phyloP scores from a whole-genome alignment of 768 basidiomycete species.

The Flagelloscypha sp. region DNA sequence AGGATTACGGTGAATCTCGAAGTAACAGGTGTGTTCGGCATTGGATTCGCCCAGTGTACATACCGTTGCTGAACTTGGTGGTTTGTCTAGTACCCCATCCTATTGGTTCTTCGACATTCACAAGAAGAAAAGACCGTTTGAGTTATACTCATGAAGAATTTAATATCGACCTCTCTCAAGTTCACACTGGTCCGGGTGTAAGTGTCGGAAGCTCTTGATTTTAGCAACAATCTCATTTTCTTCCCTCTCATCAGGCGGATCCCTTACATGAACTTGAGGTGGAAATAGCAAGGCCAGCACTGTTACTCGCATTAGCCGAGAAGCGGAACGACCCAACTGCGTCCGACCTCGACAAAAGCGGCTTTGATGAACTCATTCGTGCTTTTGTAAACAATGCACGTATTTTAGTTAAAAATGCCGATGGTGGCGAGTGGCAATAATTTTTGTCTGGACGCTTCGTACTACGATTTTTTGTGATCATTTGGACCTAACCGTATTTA shows the following conservation, averaged over 20 bases:
- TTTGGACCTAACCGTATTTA: too few species aligned
- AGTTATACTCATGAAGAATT: constrained; percentile 94
- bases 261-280: constrained; percentile 83
- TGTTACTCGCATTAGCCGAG: constrained; percentile 63
- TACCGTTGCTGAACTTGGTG: neutral
- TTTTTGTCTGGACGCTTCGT: too few species aligned
- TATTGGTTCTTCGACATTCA: constrained; percentile 48
- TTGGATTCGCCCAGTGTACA: neutral
- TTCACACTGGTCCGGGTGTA: too few species aligned
- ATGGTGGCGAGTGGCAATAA: constrained; percentile 40
- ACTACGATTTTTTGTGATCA: too few species aligned
- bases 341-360: constrained; percentile 56
- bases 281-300: constrained; percentile 67
- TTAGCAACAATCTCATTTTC: neutral
- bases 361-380: constrained; percentile 87
- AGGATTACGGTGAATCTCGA: constrained; percentile 90
- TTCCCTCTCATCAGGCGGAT: constrained; percentile 35
- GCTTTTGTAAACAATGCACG: constrained; percentile 91
- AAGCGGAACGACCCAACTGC: constrained; percentile 55
- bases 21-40: constrained; percentile 57
- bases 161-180: constrained; percentile 89
- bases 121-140: constrained; percentile 81
- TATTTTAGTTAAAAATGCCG: constrained; percentile 76
- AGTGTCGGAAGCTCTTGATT: neutral
- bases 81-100: constrained; percentile 51